Conservation (phyloP, 1,139 yeast genomes). For the Tardiomyces blankii region DNA sequence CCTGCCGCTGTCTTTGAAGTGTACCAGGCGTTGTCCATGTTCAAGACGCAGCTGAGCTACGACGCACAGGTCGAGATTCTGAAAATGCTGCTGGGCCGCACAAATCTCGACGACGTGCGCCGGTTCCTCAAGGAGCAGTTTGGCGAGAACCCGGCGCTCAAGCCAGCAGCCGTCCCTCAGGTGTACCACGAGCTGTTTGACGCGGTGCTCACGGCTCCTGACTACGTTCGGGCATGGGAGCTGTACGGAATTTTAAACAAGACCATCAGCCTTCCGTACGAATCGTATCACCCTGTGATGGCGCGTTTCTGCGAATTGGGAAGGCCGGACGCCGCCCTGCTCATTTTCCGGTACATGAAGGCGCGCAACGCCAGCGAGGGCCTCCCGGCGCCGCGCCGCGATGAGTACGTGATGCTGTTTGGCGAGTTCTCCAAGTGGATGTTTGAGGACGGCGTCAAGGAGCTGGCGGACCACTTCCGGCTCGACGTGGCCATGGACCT, state of each 20-base stretch:
- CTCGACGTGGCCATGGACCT: conserved; percentile 54
- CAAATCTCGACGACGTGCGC: conserved; percentile 46
- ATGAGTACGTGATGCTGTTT: conserved; percentile 54
- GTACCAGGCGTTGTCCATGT: conserved; percentile 28
- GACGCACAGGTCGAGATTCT: conserved; percentile 39
- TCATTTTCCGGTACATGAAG: conserved; percentile 54
- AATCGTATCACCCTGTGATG: conserved; percentile 50
- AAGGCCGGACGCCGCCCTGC: conserved; percentile 54
- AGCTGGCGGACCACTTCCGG: conserved; percentile 53
- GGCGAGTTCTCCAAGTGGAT: conserved; percentile 46
- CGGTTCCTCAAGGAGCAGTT: conserved; percentile 51
- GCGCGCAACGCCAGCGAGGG: conserved; percentile 47
- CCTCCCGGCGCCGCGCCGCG: conserved; percentile 50
- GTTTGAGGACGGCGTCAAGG: conserved; percentile 59
- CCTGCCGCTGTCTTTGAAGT: conserved; percentile 18
- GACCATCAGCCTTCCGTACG: conserved; percentile 49
- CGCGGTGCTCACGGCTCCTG: conserved; percentile 32
- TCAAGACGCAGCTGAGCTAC: conserved; percentile 30
- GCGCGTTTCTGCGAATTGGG: conserved; percentile 45
- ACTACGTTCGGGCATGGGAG: conserved; percentile 48
- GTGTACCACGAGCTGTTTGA: conserved; percentile 35
- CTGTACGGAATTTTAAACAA: conserved; percentile 50
- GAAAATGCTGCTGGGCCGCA: conserved; percentile 35
- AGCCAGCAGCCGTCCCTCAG: conserved; percentile 20
- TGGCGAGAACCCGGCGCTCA: conserved; percentile 32